Percentiles rank a stretch among this genome's conserved stretches.
These are phyloP conservation scores for Cystobasidium sp. DNA, from an alignment of 1,284 basidiomycete species.

Conservation along the genomic window DNA sequence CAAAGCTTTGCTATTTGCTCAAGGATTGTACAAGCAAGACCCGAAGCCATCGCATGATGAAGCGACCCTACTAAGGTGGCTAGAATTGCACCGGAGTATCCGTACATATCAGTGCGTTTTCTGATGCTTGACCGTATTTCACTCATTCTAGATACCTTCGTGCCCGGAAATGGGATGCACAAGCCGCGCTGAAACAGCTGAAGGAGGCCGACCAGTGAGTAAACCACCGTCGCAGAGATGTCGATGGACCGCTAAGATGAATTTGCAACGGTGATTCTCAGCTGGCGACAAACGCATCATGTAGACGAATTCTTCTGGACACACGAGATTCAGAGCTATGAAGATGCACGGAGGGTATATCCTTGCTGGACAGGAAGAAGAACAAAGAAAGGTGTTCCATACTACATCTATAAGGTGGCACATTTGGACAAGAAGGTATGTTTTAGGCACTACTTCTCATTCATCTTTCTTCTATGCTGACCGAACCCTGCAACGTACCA, in stretches of 20 bases:
- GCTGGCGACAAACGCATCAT: conserved; percentile 29
- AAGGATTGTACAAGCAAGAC: conserved; percentile 31
- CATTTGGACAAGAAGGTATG: conserved; percentile 40
- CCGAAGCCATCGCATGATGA: conserved; percentile 37
- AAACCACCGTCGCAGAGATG: not conserved
- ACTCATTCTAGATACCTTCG: conserved; percentile 21
- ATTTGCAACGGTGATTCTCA: not conserved
- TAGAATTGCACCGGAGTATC: too few relatives aligned
- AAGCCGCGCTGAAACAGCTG: conserved; percentile 38
- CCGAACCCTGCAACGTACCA: not conserved
- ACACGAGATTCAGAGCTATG: conserved; percentile 33
- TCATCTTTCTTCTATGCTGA: too few relatives aligned
- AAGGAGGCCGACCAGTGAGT: conserved; percentile 40
- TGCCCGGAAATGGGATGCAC: conserved; percentile 31
- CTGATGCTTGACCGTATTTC: not conserved
- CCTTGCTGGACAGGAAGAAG: conserved; percentile 43
- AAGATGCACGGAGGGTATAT: conserved; percentile 39
- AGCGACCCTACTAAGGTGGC: conserved; percentile 34
- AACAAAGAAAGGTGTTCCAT: conserved; percentile 31
- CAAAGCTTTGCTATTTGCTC: conserved; percentile 36
- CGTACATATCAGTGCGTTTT: too few relatives aligned
- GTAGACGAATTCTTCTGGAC: conserved; percentile 36
- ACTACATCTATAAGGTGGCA: conserved; percentile 37
- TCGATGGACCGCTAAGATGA: not conserved
- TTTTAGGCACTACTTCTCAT: not conserved